Conservation (phyloP, 2,329 filamentous ascomycete species). For the Rachicladosporium sp. region DNA sequence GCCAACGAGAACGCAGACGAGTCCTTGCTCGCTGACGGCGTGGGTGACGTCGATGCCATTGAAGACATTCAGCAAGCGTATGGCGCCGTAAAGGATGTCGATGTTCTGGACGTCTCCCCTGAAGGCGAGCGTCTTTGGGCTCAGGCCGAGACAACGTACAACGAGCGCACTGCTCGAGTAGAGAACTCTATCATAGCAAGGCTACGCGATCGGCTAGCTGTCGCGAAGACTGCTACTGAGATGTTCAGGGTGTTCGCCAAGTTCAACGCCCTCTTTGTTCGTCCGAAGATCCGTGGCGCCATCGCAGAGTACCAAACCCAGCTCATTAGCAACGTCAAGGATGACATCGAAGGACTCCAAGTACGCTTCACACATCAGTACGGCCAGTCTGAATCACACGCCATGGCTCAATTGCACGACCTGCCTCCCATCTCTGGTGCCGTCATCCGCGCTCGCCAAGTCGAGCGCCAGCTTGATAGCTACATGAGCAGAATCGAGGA, state of each 20-base stretch:
- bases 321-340: slow-evolving; percentile 94
- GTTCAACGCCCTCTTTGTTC: slow-evolving; percentile 96
- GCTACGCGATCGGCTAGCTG: slow-evolving; percentile 81
- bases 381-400: slow-evolving; percentile 91
- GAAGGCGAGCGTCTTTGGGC: slow-evolving; percentile 89
- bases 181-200: slow-evolving; percentile 98
- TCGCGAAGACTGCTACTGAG: slow-evolving; percentile 93
- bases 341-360: slow-evolving; percentile 84
- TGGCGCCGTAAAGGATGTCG: slow-evolving; percentile 84
- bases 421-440: slow-evolving; percentile 90
- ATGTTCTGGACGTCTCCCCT: slow-evolving; percentile 80
- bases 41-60: slow-evolving; percentile 92
- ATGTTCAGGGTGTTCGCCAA: slow-evolving; percentile 99
- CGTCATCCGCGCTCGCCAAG: slow-evolving; percentile 95
- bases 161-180: slow-evolving; percentile 89
- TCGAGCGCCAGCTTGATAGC: slow-evolving; percentile 84
- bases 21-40: slow-evolving; percentile 72
- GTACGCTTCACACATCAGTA: slow-evolving; percentile 99
- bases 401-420: slow-evolving; percentile 95
- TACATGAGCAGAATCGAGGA: slow-evolving; percentile 99
- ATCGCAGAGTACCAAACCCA: slow-evolving; percentile 98
- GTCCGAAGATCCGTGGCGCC: slow-evolving; percentile 96
- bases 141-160: slow-evolving; percentile 89
- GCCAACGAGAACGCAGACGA: slow-evolving; percentile 45
- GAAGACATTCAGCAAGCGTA: slow-evolving; percentile 94